Evolutionary conservation across 257 asterid genomes (phyloP).

Genomic region (Plantago elongata): DNA sequence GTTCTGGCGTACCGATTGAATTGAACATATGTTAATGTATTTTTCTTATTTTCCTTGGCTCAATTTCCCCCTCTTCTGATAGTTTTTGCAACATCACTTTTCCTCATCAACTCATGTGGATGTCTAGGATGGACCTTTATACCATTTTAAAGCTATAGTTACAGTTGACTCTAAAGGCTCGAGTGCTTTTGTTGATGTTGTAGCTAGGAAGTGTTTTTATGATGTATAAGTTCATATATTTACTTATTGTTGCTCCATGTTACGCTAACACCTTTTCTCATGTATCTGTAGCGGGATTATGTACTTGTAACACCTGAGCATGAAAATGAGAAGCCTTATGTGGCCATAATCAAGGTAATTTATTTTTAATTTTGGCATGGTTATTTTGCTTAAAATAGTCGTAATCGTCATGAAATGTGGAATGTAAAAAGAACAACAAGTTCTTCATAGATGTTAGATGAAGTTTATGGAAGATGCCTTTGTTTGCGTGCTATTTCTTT

Average conservation of each 20-base stretch:
- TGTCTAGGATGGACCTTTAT: background rate
- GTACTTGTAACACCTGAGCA: constrained; percentile 77
- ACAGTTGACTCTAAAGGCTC: background rate
- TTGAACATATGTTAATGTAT: background rate
- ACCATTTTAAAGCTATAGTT: too few species aligned
- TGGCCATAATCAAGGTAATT: constrained; percentile 88
- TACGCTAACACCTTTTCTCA: constrained; percentile 13
- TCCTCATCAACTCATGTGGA: constrained; percentile 16
- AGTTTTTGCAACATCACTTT: background rate
- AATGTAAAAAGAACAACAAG: too few species aligned
- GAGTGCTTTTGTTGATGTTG: background rate
- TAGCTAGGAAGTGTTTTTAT: background rate
- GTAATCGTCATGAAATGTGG: too few species aligned
- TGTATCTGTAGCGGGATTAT: constrained; percentile 66
- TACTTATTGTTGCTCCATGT: constrained; percentile 9
- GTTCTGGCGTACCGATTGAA: background rate
- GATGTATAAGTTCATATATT: background rate
- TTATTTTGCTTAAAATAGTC: background rate
- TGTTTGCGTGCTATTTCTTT: too few species aligned
- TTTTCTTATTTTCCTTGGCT: background rate
- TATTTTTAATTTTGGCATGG: background rate
- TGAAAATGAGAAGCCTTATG: constrained; percentile 66
- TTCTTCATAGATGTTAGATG: too few species aligned
- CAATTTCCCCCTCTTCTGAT: background rate
- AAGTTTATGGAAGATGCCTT: too few species aligned